A percentile compares a stretch with the other conserved stretches of the same genome.
Conservation (phyloP, 768 basidiomycete genomes). For the Suillus brevipes region DNA sequence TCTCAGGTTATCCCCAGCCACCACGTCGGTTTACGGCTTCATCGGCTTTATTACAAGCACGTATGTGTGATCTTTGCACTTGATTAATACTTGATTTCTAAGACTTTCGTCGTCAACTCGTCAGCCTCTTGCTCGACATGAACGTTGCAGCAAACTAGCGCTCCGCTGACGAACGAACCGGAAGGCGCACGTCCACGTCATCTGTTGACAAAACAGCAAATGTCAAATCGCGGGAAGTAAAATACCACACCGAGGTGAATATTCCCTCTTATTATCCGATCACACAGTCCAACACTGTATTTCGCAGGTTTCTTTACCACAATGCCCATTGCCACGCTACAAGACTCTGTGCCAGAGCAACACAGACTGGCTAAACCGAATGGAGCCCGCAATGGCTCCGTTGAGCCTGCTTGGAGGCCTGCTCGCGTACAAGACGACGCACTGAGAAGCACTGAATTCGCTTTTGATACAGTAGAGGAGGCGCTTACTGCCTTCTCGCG, state of each 20-base stretch:
- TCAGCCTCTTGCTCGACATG: neutral
- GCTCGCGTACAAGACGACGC: conserved; percentile 20
- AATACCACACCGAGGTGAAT: neutral
- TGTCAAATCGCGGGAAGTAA: conserved; percentile 1
- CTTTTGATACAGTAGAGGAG: conserved; percentile 80
- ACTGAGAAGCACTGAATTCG: conserved; percentile 40
- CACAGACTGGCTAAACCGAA: neutral
- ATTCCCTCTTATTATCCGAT: neutral
- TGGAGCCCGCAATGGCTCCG: neutral
- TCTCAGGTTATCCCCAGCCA: neutral
- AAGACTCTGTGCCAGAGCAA: neutral
- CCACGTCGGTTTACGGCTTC: neutral
- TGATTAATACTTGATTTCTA: neutral
- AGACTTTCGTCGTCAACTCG: neutral
- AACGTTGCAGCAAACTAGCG: neutral
- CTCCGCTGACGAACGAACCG: neutral
- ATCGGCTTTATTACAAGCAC: neutral
- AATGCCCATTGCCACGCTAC: neutral
- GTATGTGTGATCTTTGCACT: neutral
- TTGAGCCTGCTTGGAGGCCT: conserved; percentile 21
- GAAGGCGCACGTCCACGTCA: neutral
- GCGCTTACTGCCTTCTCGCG: conserved; percentile 72
- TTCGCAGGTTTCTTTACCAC: conserved; percentile 4
- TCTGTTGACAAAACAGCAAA: neutral
- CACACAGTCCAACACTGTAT: neutral